These are phyloP conservation scores for Penicillium desertorum DNA, from an alignment of 495 filamentous ascomycete genomes.

Conservation along the genomic window DNA sequence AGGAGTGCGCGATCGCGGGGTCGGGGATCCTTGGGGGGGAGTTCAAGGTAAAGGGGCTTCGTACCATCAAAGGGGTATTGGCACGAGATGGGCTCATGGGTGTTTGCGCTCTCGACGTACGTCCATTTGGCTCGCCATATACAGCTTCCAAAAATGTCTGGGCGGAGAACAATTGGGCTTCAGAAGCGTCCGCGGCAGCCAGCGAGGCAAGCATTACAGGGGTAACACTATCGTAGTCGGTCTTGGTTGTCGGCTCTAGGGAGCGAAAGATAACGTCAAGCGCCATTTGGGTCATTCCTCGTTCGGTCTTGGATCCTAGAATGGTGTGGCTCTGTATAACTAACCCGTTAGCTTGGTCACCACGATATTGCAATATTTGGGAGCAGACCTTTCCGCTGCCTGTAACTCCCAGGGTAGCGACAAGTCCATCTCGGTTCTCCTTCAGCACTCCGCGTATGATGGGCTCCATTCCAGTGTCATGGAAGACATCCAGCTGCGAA, in stretches of 20 bases:
- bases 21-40: slow-evolving; percentile 25
- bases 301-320: slow-evolving; percentile 79
- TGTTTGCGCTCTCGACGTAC: slow-evolving; percentile 72
- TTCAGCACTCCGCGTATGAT: slow-evolving; percentile 77
- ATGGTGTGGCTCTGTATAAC: slow-evolving; percentile 91
- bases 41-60: slow-evolving; percentile 33
- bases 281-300: slow-evolving; percentile 86
- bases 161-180: slow-evolving; percentile 78
- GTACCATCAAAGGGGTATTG: slow-evolving; percentile 48
- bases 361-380: neutral
- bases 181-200: slow-evolving; percentile 72
- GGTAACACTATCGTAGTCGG: slow-evolving; percentile 55
- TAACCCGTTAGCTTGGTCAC: slow-evolving; percentile 17
- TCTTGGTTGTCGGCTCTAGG: slow-evolving; percentile 63
- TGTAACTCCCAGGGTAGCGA: slow-evolving; percentile 92
- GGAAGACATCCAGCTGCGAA: slow-evolving; percentile 82
- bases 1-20: slow-evolving; percentile 24
- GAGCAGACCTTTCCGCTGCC: slow-evolving; percentile 85
- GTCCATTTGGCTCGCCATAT: slow-evolving; percentile 64
- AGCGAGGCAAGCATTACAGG: slow-evolving; percentile 68
- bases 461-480: slow-evolving; percentile 71
- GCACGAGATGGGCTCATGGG: slow-evolving; percentile 66
- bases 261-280: slow-evolving; percentile 88
- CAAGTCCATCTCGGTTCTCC: slow-evolving; percentile 80
- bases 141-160: slow-evolving; percentile 76